Percentiles rank a stretch among this genome's conserved stretches.
phyloP scores from a whole-genome alignment of 2,329 filamentous ascomycete genomes.

The Diplodia sapinea region DNA sequence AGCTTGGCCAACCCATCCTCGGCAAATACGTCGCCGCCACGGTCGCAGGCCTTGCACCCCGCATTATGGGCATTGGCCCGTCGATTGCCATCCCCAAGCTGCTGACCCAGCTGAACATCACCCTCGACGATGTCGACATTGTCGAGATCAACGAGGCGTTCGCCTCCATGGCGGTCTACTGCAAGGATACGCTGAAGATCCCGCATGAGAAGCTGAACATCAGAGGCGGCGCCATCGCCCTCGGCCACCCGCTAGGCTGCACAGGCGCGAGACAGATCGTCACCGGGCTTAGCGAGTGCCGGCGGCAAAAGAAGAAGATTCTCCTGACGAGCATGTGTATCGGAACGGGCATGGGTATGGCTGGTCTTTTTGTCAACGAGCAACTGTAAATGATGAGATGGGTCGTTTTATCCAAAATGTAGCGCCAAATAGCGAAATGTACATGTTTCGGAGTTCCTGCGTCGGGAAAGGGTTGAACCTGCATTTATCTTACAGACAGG shows the following conservation, averaged over 20 bases:
- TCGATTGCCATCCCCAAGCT: constrained; percentile 78
- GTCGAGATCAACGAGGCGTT: constrained; percentile 98
- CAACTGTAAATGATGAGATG: constrained; percentile 42
- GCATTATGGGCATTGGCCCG: constrained; percentile 96
- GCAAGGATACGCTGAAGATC: constrained; percentile 69
- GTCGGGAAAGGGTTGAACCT: too few species aligned
- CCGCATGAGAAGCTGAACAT: constrained; percentile 80
- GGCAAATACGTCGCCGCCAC: constrained; percentile 95
- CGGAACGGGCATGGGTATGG: constrained; percentile 71
- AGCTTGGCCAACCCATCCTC: constrained; percentile 87
- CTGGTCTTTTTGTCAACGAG: constrained; percentile 70
- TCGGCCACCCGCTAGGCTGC: constrained; percentile 81
- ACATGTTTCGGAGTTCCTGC: neutral
- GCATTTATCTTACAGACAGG: too few species aligned
- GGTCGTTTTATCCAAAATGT: neutral
- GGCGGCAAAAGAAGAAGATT: constrained; percentile 86
- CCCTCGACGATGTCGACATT: constrained; percentile 82
- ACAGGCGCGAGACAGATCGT: constrained; percentile 84
- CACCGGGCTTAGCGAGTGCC: constrained; percentile 84
- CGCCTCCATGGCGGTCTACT: constrained; percentile 97
- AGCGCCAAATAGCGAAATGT: constrained; percentile 12
- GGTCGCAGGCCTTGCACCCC: constrained; percentile 84
- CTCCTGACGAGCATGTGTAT: constrained; percentile 90
- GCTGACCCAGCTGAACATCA: constrained; percentile 76
- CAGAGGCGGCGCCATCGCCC: constrained; percentile 79